Base-by-base conservation (phyloP, 306 rosid genomes). In the Sicyos edulis region DNA sequence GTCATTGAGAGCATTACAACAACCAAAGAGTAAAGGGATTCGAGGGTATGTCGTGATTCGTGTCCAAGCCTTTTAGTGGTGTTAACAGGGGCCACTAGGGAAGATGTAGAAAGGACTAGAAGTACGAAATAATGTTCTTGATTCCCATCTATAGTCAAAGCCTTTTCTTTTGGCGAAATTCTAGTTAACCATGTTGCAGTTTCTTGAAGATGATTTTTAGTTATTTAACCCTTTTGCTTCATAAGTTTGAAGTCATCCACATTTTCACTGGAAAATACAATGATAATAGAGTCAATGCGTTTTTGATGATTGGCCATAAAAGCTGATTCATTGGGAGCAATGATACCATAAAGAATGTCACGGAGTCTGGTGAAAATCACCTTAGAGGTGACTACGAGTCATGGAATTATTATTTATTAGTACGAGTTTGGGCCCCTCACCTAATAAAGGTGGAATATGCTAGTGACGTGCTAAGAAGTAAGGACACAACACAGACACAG, bases 151-250 rank as follows among this genome's bases (percentile, higher is more conserved):
- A 16, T 22, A 37, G 14, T 34, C 47, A 3, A 7, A n/a, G 22
- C 47, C 14, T 8, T 61, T 14, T 59, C 20, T 4, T 15, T 61
- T 61, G 16, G 49, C 22, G 22, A 32, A 61, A 32, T 34, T 34
- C 21, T 15, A 16, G 68, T 61, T 21, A 16, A 61, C 68, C 49
- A 2, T 32, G 68, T 61, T 54, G 26, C 3, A 54, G 26, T 54
- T 54, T 54, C 13, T 19, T n/a, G n/a, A n/a, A n/a, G n/a, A n/a
- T n/a, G n/a, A n/a, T n/a, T n/a, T n/a, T n/a, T n/a, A n/a, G n/a
- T n/a, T n/a, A n/a, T n/a, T n/a, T n/a, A n/a, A n/a, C n/a, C 17
- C 66, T 32, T 60, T 60, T 60, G 67, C 12, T 60, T 29, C 47
- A 9, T 15, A 8, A 60, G 67, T 16, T 60, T 60, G 67, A 60